phyloP scores from a whole-genome alignment of 163 green algal genomes.

The Volvox carteri region DNA sequence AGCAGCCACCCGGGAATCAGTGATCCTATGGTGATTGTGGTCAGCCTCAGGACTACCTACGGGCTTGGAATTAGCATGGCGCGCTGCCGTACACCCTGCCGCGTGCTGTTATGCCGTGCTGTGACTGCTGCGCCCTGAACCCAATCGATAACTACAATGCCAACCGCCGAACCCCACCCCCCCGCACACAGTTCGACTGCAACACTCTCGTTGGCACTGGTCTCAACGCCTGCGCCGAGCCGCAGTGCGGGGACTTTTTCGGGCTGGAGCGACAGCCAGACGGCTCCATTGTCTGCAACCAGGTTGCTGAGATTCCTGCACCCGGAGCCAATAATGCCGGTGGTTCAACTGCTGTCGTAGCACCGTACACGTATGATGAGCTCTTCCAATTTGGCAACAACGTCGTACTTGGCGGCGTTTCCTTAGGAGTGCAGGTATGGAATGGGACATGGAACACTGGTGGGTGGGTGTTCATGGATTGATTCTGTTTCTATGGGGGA shows the following conservation, averaged over 20 bases:
- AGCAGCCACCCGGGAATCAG: no score
- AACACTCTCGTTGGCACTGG: constrained; percentile 22
- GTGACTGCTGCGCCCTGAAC: no score
- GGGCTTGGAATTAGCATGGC: no score
- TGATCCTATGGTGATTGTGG: no score
- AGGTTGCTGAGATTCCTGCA: constrained; percentile 9
- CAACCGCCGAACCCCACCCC: no score
- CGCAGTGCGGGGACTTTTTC: constrained; percentile 51
- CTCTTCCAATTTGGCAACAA: constrained; percentile 57
- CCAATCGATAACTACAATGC: no score
- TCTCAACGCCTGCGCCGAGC: constrained; percentile 52
- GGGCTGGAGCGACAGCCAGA: not conserved
- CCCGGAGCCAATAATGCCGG: not conserved
- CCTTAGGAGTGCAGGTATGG: constrained; percentile 46
- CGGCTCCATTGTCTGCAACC: constrained; percentile 6
- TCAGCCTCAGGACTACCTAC: no score
- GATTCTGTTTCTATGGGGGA: no score
- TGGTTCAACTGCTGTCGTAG: not conserved
- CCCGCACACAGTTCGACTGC: constrained; percentile 48
- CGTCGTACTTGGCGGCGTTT: constrained; percentile 19
- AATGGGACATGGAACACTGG: no score
- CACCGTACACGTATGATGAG: constrained; percentile 52
- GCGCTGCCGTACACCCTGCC: no score
- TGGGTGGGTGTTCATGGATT: no score
- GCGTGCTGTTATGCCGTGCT: no score